Base-by-base conservation (phyloP, 768 basidiomycete species). In the Tylopilus plumbeoviolaceoides region DNA sequence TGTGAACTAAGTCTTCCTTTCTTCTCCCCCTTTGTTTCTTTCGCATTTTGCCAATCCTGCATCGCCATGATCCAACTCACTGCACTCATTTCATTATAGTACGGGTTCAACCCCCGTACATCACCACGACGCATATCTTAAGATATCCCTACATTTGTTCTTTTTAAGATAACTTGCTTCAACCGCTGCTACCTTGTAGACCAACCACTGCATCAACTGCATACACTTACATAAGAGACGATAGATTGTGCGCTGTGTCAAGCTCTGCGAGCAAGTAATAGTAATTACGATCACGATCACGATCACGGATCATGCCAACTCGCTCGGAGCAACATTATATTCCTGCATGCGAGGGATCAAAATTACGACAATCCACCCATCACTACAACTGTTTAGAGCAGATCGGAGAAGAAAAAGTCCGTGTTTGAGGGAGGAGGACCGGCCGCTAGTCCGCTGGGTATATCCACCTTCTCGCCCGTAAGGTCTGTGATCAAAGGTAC, bases 21-120 rank as follows among this genome's bases (percentile, higher is more conserved):
- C 18, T 53, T 18, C 14, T 7, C 15, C 20, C n/a, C 44, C 5
- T 43, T 31, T 1, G n/a, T 43, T 47, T 45, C 18, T 23, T 27
- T 54, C 25, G 46, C 50, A 46, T 47, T 51, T 42, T 7, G 51
- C 42, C 31, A 44, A 30, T 40, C 17, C 35, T 47, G 23, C 20
- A 35, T 46, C 2, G 47, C 11, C 18, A 60, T 60, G 70, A 57
- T 65, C 64, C 60, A 71, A 61, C 66, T 68, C 70, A 61, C 61
- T 44, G 48, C 58, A 62, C 35, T 62, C 47, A 36, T 61, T 59
- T 69, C 63, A 70, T 71, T 64, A 62, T 71, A 66, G 68, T 66
- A 77, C 86, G 86, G 88, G 88, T 90, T 90, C 88, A 90, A 90
- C 88, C 86, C 86, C 87, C 86, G 84, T 78, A 75, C 72, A 72